Percentiles rank a stretch among this genome's conserved stretches.
Conservation (phyloP, 1,284 basidiomycete genomes). For the Xerocomus amazonicus region DNA sequence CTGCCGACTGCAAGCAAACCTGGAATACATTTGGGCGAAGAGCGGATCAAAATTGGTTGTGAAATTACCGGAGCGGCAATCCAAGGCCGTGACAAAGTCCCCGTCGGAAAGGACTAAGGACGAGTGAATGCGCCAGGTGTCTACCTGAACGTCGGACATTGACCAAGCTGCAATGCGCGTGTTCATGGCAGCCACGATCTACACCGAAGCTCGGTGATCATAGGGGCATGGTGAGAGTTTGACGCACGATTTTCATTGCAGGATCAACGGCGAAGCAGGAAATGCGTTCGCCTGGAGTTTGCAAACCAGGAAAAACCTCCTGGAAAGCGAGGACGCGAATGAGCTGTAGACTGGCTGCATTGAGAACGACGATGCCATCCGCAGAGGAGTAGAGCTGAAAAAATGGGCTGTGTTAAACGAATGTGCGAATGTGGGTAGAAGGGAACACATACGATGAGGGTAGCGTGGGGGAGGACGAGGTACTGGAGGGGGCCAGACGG, state of each 20-base stretch:
- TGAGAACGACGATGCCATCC: constrained; percentile 63
- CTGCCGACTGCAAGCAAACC: constrained; percentile 71
- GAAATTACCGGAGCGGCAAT: constrained; percentile 63
- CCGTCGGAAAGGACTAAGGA: constrained; percentile 58
- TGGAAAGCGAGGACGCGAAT: constrained; percentile 68
- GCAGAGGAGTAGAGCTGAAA: constrained; percentile 66
- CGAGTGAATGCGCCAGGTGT: constrained; percentile 76
- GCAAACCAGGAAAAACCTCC: constrained; percentile 66
- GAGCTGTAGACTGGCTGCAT: constrained; percentile 59
- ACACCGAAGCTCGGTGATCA: constrained; percentile 12
- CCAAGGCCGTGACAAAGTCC: constrained; percentile 56
- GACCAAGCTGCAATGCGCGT: constrained; percentile 70
- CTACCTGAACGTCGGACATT: constrained; percentile 56
- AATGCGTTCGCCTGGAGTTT: constrained; percentile 45
- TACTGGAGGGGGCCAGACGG: constrained; percentile 55
- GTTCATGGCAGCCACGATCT: constrained; percentile 72
- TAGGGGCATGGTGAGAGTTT: constrained; percentile 3
- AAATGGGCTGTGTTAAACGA: background rate
- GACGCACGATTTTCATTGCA: constrained; percentile 71
- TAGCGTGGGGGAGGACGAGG: constrained; percentile 50
- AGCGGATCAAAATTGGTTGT: background rate
- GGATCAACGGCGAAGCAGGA: constrained; percentile 65
- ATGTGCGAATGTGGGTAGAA: background rate
- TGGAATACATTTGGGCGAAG: constrained; percentile 32
- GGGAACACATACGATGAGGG: constrained; percentile 51